Conservation (phyloP, 139 green algal species). For the Zygnema circumcarinatum region DNA sequence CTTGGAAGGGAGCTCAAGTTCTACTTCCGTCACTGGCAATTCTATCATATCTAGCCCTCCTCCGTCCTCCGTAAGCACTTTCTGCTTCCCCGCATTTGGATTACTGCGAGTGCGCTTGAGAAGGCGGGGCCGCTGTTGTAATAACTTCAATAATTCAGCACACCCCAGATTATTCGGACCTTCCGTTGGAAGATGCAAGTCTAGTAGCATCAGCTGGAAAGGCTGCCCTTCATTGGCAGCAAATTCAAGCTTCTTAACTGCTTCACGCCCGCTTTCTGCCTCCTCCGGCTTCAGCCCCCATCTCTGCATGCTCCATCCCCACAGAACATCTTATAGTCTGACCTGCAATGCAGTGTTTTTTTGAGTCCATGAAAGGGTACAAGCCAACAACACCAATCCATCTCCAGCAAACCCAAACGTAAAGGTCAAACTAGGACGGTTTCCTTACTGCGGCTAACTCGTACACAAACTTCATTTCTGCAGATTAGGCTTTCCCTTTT, state of each 20-base stretch:
- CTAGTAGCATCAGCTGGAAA: constrained; percentile 29
- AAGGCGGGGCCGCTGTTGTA: not conserved
- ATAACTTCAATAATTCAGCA: not conserved
- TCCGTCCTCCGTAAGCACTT: not conserved
- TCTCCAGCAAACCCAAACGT: not conserved
- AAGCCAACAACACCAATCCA: constrained; percentile 6
- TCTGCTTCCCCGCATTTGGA: not conserved
- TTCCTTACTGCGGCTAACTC: no score
- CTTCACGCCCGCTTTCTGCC: not conserved
- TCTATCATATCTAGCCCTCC: not conserved
- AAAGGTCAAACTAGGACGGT: not conserved
- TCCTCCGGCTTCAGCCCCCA: constrained; percentile 10
- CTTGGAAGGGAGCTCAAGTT: not conserved
- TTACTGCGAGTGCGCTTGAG: not conserved
- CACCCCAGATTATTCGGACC: not conserved
- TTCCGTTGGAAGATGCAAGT: constrained; percentile 7
- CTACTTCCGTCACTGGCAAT: not conserved
- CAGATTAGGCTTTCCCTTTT: no score
- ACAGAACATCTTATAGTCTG: no score
- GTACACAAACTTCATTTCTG: no score
- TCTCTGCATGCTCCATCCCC: no score
- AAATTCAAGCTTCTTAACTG: not conserved
- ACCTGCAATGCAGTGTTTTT: no score
- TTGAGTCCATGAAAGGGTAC: no score
- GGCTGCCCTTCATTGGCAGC: not conserved